These are phyloP conservation scores for Paxillus involutus DNA, from an alignment of 768 basidiomycete genomes.

Conservation along the genomic window DNA sequence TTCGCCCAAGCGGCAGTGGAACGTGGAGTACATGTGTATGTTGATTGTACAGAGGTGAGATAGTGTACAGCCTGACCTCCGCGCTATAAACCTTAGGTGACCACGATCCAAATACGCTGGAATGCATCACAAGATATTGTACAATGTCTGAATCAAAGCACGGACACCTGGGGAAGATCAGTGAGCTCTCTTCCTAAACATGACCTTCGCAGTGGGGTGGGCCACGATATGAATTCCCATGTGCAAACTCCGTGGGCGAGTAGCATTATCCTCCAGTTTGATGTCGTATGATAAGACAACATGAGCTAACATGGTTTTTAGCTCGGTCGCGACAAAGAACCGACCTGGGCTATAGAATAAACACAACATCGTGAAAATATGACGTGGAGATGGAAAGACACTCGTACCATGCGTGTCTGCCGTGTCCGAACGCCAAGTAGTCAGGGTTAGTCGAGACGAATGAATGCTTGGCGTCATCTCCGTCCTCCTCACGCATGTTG, in stretches of 20 bases:
- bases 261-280: not conserved
- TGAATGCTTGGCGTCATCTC: conserved; percentile 32
- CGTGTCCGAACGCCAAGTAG: conserved; percentile 36
- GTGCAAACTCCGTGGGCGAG: not conserved
- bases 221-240: not conserved
- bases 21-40: no score
- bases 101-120: no score
- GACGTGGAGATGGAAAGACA: conserved; percentile 1
- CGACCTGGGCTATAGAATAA: conserved; percentile 17
- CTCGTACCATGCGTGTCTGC: conserved; percentile 19
- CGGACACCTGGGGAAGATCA: no score
- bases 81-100: no score
- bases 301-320: conserved; percentile 47
- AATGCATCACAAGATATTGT: no score
- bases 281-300: conserved; percentile 29
- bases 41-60: no score
- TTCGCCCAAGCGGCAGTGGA: no score
- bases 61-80: no score
- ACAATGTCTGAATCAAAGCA: no score
- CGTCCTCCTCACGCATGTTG: conserved; percentile 32
- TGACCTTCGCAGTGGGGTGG: not conserved
- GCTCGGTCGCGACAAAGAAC: conserved; percentile 41
- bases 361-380: not conserved
- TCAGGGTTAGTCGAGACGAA: conserved; percentile 31
- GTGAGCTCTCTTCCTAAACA: conserved; percentile 1